Percentiles rank a stretch among this genome's conserved stretches.
Conservation (phyloP, 768 basidiomycete genomes). For the Suillus ampliporus region DNA sequence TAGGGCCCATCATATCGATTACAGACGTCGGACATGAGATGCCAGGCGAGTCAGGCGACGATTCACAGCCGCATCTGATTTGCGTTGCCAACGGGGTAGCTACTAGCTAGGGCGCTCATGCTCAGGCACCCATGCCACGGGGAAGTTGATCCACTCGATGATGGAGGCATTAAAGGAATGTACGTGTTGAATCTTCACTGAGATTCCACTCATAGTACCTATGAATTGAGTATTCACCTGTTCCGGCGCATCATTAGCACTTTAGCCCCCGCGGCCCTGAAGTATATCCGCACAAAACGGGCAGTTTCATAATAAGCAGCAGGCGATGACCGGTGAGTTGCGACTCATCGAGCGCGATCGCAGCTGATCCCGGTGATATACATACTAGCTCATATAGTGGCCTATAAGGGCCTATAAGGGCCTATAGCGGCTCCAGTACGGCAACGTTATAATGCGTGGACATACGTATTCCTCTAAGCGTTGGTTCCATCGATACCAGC, state of each 20-base stretch:
- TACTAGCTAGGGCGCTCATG: neutral
- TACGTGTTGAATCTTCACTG: slow-evolving; percentile 16
- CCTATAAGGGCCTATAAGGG: too few species aligned
- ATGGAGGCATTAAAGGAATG: neutral
- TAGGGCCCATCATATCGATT: too few species aligned
- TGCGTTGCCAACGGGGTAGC: neutral
- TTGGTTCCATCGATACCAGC: slow-evolving; percentile 4
- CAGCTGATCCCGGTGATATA: neutral
- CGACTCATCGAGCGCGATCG: neutral
- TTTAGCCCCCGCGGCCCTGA: neutral
- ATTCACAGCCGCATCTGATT: slow-evolving; percentile 4
- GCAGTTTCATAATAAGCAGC: too few species aligned
- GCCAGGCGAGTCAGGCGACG: too few species aligned
- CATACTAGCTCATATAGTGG: neutral
- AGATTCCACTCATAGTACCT: neutral
- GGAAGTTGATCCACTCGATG: neutral
- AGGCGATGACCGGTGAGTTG: neutral
- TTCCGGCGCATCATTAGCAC: neutral
- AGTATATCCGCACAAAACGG: too few species aligned
- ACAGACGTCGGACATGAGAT: too few species aligned
- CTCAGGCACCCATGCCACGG: slow-evolving; percentile 24
- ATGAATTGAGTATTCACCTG: neutral
- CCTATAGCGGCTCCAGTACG: neutral
- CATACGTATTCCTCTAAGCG: neutral
- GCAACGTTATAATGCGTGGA: neutral